Evolutionary conservation across 257 asterid genomes (phyloP).

Genomic region (Fraxinus pennsylvanica): DNA sequence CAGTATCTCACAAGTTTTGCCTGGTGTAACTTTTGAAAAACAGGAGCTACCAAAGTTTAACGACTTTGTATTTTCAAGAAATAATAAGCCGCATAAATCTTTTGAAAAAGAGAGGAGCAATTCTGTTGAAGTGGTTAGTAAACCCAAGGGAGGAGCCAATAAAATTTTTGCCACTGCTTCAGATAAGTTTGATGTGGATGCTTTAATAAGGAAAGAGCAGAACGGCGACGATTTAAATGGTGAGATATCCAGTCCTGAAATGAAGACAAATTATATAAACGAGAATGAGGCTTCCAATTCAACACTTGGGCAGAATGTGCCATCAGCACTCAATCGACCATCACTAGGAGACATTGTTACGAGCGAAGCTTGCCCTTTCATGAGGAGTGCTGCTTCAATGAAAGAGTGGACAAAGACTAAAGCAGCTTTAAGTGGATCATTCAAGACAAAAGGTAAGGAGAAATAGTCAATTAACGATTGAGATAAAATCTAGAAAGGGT

Average conservation of each 20-base stretch:
- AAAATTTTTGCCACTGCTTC: not conserved
- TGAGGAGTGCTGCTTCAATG: slow-evolving; percentile 70
- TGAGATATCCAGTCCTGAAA: slow-evolving; percentile 14
- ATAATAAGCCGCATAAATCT: slow-evolving; percentile 7
- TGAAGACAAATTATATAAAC: slow-evolving; percentile 5
- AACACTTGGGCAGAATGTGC: slow-evolving; percentile 20
- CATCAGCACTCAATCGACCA: slow-evolving; percentile 25
- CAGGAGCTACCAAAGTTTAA: slow-evolving; percentile 35
- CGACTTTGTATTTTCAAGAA: slow-evolving; percentile 21
- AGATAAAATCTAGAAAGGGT: not conserved
- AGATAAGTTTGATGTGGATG: slow-evolving; percentile 19
- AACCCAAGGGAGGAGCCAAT: slow-evolving; percentile 23
- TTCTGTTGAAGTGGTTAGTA: slow-evolving; percentile 18
- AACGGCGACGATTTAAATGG: slow-evolving; percentile 7
- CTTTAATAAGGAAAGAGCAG: slow-evolving; percentile 24
- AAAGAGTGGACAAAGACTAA: slow-evolving; percentile 69
- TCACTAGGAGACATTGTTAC: slow-evolving; percentile 33
- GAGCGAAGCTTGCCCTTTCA: slow-evolving; percentile 63
- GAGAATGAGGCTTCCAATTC: slow-evolving; percentile 27
- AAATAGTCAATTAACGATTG: slow-evolving; percentile 19
- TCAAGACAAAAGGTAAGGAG: slow-evolving; percentile 49
- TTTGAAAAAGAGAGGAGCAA: slow-evolving; percentile 14
- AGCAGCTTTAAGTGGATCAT: slow-evolving; percentile 59
- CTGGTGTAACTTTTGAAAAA: slow-evolving; percentile 37
- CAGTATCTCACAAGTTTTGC: slow-evolving; percentile 65